These are phyloP conservation scores for Monotropa hypopitys DNA, from an alignment of 179 eudicot genomes.

Conservation along the genomic window DNA sequence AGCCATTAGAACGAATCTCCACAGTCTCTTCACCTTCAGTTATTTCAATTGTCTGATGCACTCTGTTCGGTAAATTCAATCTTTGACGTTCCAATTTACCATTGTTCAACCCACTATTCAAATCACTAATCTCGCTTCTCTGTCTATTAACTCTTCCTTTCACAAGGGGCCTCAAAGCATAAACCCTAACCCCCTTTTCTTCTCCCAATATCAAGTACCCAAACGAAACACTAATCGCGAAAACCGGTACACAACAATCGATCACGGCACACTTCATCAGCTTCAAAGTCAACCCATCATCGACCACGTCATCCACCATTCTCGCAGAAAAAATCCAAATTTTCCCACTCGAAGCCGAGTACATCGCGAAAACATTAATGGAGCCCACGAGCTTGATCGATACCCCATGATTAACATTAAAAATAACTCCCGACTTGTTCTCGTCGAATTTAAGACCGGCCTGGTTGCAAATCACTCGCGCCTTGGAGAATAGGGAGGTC, in stretches of 20 bases:
- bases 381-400: conserved; percentile 44
- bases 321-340: conserved; percentile 55
- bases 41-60: conserved; percentile 16
- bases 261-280: conserved; percentile 75
- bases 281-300: conserved; percentile 37
- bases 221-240: conserved; percentile 35
- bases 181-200: conserved; percentile 66
- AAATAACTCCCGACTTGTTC: conserved; percentile 36
- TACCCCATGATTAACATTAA: conserved; percentile 46
- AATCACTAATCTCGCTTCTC: conserved; percentile 19
- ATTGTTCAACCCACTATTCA: conserved; percentile 18
- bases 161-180: conserved; percentile 46
- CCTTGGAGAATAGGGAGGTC: conserved; percentile 13
- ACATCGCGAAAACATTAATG: conserved; percentile 57
- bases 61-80: conserved; percentile 29
- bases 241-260: conserved; percentile 47
- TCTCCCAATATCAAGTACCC: conserved; percentile 68
- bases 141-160: conserved; percentile 41
- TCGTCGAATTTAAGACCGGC: conserved; percentile 36
- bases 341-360: conserved; percentile 44
- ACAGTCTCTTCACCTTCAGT: conserved; percentile 13
- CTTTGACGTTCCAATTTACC: conserved; percentile 14
- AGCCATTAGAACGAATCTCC: conserved; percentile 14
- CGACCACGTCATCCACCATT: conserved; percentile 19
- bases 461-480: conserved; percentile 39